Percentiles rank a stretch among this genome's conserved stretches.
phyloP scores from a whole-genome alignment of 2,329 filamentous ascomycete genomes.

The Lasiodiplodia gonubiensis region DNA sequence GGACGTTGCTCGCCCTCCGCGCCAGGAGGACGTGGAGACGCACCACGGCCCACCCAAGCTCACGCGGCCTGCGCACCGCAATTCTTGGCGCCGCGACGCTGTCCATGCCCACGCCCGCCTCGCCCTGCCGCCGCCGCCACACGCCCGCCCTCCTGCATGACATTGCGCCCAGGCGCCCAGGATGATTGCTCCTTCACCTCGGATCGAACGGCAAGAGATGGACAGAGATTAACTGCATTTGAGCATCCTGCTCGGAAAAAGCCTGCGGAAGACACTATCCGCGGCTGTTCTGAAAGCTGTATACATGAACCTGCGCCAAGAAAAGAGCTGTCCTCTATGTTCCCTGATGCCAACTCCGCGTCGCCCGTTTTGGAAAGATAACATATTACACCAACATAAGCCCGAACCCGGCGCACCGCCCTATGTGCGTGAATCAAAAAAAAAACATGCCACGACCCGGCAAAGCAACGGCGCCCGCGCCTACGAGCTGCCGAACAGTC shows the following conservation, averaged over 20 bases:
- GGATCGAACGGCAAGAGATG: slow-evolving; percentile 10
- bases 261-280: not conserved
- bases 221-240: slow-evolving; percentile 9
- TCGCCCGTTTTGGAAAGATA: slow-evolving; percentile 26
- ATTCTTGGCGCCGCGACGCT: slow-evolving; percentile 5
- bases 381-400: slow-evolving; percentile 21
- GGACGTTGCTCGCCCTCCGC: not conserved
- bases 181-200: slow-evolving; percentile 8
- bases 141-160: not conserved
- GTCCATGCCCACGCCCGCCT: not conserved
- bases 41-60: not conserved
- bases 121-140: not conserved
- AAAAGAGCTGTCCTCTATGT: slow-evolving; percentile 19
- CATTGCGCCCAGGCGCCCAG: not conserved
- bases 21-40: slow-evolving; percentile 11
- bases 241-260: not conserved
- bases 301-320: slow-evolving; percentile 18
- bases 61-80: slow-evolving; percentile 18
- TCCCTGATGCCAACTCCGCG: slow-evolving; percentile 25
- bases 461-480: not conserved
- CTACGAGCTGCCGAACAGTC: slow-evolving; percentile 25
- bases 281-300: not conserved
- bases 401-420: slow-evolving; percentile 22
- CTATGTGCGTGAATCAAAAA: slow-evolving; percentile 17
- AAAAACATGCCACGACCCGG: slow-evolving; percentile 5